Conservation (phyloP, 2,329 filamentous ascomycete genomes). For the Aspergillus fumigatus region DNA sequence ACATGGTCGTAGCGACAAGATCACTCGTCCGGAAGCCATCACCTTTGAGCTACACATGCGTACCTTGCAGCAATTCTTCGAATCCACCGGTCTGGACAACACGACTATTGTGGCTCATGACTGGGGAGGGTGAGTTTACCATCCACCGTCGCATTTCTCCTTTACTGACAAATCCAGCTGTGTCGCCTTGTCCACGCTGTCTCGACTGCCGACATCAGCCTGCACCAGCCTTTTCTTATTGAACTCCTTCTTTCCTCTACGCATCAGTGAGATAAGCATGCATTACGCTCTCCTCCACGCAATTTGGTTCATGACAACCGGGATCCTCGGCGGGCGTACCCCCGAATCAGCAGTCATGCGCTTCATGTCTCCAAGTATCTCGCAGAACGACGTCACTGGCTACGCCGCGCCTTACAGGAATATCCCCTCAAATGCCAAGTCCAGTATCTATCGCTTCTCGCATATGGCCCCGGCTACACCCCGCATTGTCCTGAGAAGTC, state of each 20-base stretch:
- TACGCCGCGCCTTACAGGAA: background rate
- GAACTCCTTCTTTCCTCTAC: conserved; percentile 13
- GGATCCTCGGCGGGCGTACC: background rate
- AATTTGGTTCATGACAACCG: background rate
- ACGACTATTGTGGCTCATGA: background rate
- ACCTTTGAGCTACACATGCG: conserved; percentile 14
- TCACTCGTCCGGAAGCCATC: background rate
- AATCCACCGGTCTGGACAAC: conserved; percentile 5
- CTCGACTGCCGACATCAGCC: background rate
- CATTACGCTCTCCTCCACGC: background rate
- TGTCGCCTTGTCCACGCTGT: background rate
- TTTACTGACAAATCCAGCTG: background rate
- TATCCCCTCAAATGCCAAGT: background rate
- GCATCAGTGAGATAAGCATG: conserved; percentile 3
- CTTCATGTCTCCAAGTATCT: background rate
- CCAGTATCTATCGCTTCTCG: background rate
- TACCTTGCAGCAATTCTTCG: conserved; percentile 9
- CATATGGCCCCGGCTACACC: background rate
- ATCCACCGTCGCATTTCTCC: background rate
- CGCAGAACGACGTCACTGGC: background rate
- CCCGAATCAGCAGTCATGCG: background rate
- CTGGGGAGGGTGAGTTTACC: background rate
- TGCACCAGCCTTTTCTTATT: conserved; percentile 7
- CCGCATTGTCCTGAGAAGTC: background rate
- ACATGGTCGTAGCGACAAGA: conserved; percentile 15